phyloP scores from a whole-genome alignment of 1,284 basidiomycete species.

The Fomitopsis betulina region DNA sequence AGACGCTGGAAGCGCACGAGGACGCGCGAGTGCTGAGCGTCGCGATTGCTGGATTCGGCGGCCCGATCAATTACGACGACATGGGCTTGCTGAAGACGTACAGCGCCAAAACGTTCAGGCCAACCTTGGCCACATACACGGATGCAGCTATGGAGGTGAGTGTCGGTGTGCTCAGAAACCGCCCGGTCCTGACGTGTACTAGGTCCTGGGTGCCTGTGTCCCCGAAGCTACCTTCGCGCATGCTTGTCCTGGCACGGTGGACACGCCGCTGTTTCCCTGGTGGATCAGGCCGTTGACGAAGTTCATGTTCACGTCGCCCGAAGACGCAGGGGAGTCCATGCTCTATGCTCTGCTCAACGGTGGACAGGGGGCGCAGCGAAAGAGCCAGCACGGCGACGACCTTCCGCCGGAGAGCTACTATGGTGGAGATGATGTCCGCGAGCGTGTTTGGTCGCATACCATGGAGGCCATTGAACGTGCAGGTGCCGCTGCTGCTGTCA shows the following conservation, averaged over 20 bases:
- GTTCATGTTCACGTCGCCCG: slow-evolving; percentile 27
- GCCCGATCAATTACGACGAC: slow-evolving; percentile 26
- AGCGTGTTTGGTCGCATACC: slow-evolving; percentile 45
- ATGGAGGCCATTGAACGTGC: slow-evolving; percentile 23
- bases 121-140: slow-evolving; percentile 25
- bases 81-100: slow-evolving; percentile 30
- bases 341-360: slow-evolving; percentile 32
- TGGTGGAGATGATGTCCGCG: slow-evolving; percentile 35
- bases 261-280: slow-evolving; percentile 24
- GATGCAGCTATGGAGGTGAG: slow-evolving; percentile 31
- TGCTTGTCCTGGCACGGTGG: slow-evolving; percentile 28
- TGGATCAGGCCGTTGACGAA: slow-evolving; percentile 23
- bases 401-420: slow-evolving; percentile 32
- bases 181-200: too few relatives aligned
- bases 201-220: slow-evolving; percentile 21
- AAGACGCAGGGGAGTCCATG: slow-evolving; percentile 40
- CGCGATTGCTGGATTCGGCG: slow-evolving; percentile 14
- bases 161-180: too few relatives aligned
- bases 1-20: slow-evolving; percentile 20
- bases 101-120: slow-evolving; percentile 16
- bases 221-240: slow-evolving; percentile 31
- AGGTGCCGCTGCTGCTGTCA: too few relatives aligned
- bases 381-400: slow-evolving; percentile 33
- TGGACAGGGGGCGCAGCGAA: slow-evolving; percentile 27
- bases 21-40: slow-evolving; percentile 23